Percentiles rank a stretch among this genome's conserved stretches.
These are phyloP conservation scores for Phlegmacium glaucopus DNA, from an alignment of 768 basidiomycete genomes.

Conservation along the genomic window DNA sequence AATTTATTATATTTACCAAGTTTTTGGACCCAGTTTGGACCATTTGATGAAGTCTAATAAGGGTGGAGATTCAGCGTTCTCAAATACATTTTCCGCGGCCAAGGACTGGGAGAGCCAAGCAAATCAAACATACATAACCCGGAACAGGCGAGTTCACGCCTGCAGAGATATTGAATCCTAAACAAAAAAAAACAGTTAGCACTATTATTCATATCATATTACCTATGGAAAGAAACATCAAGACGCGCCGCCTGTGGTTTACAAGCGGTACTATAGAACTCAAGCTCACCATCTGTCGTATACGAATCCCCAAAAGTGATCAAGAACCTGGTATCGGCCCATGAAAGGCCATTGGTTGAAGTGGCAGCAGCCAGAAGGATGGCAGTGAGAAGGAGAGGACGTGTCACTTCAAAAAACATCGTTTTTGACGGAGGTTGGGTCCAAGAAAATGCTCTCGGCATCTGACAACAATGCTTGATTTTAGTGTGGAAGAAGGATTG, in stretches of 20 bases:
- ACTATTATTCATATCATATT: not conserved
- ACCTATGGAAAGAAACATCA: too few species aligned
- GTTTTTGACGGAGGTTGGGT: too few species aligned
- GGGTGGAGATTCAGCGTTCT: not conserved
- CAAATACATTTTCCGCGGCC: not conserved
- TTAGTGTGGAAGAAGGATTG: too few species aligned
- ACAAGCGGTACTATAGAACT: not conserved
- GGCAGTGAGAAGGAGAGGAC: too few species aligned
- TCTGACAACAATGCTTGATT: too few species aligned
- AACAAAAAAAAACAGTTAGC: not conserved
- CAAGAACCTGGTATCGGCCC: conserved; percentile 51
- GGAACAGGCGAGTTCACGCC: conserved; percentile 51
- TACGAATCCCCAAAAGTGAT: conserved; percentile 67
- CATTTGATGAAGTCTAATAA: conserved; percentile 53
- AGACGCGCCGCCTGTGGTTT: too few species aligned
- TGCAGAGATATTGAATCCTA: conserved; percentile 56
- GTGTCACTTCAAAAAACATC: too few species aligned
- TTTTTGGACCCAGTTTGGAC: conserved; percentile 59
- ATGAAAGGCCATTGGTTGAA: conserved; percentile 28
- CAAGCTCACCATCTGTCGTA: conserved; percentile 39
- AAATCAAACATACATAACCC: conserved; percentile 38
- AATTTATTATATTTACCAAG: conserved; percentile 34
- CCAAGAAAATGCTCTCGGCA: too few species aligned
- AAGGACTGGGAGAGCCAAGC: not conserved
- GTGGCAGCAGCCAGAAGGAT: too few species aligned